Evolutionary conservation across 2,329 filamentous ascomycete species (phyloP), one percentile per base, ranked within the genome.

Genomic region (Chrysoporthe austroafricana): DNA sequence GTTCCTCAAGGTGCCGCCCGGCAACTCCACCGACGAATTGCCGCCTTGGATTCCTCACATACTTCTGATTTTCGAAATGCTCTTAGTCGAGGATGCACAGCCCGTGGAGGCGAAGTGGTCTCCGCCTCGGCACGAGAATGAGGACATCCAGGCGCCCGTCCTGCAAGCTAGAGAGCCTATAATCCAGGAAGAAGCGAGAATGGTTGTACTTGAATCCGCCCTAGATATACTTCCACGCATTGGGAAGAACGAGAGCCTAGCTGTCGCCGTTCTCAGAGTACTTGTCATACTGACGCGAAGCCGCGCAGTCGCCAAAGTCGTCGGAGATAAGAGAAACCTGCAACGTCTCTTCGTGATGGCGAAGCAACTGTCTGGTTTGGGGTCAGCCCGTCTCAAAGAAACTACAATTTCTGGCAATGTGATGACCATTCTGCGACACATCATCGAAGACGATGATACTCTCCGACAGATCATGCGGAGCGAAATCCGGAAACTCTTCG

Each of bases 281-380:
- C 81, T 99, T 44, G 92, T 97, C 42, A 94, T 97, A 70, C 83
- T 99, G 42, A 97, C 96, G 1, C 88, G 96, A 32, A 87, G 88
- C 69, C 90, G 93, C 62, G 83, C 87, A 16, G 84, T 96, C 70
- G 94, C 96, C 2, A 86, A 88, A 71, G 83, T 86, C 57, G 85
- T 98, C 59, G 92, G 93, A 5, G 91, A 97, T 76, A 97, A 94
- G 81, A 91, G 90, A 76, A 96, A 97, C 73, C 84, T 99, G 61
- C 92, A 96, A 75, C 88, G 93, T 39, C 83, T 99, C 32, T 98
- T 99, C 78, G 87, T 97, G 63, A 97, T 98, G 92, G 89, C 95
- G 67, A 97, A 96, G 77, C 95, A 98, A 77, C 87, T 98, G 68
- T 90, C 93, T 26, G 92, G 91, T 36, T 86, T 89, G 42, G 91